Conservation (phyloP, 768 basidiomycete species). For the Mycena filopes region DNA sequence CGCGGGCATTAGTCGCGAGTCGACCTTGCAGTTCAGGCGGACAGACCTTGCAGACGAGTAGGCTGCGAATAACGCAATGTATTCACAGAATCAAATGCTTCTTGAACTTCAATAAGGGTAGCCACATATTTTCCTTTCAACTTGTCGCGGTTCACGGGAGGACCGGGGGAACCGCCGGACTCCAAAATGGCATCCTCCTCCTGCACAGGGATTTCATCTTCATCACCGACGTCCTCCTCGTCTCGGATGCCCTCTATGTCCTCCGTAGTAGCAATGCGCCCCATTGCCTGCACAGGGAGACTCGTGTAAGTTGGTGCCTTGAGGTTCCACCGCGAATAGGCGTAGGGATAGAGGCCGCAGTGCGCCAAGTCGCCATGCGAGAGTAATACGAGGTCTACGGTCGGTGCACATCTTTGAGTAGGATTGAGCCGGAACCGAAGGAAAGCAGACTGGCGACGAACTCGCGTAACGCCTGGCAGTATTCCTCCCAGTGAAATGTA, state of each 20-base stretch:
- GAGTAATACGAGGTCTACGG: conserved; percentile 89
- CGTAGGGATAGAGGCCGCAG: conserved; percentile 93
- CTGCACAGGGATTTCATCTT: conserved; percentile 40
- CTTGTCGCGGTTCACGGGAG: conserved; percentile 39
- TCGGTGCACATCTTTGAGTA: conserved; percentile 71
- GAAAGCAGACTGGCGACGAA: conserved; percentile 47
- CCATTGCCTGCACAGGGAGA: conserved; percentile 96
- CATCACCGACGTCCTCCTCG: conserved; percentile 74
- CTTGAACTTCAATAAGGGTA: conserved; percentile 86
- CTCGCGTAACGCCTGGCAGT: conserved; percentile 76
- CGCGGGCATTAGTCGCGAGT: conserved; percentile 23
- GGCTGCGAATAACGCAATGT: conserved; percentile 96
- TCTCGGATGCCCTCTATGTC: conserved; percentile 85
- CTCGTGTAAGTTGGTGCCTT: conserved; percentile 94
- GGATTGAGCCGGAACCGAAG: conserved; percentile 24
- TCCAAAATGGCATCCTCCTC: conserved; percentile 40
- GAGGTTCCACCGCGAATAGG: conserved; percentile 87
- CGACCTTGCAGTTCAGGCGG: conserved; percentile 35
- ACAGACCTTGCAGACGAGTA: conserved; percentile 88
- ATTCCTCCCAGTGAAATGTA: conserved; percentile 65
- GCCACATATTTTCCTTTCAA: conserved; percentile 73
- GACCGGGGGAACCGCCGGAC: conserved; percentile 38
- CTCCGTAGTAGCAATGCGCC: conserved; percentile 88
- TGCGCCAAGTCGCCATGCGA: conserved; percentile 94
- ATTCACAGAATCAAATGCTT: conserved; percentile 92